Evolutionary conservation across 164 flowering plant genomes (phyloP).

Genomic region (Sextonia rubra): DNA sequence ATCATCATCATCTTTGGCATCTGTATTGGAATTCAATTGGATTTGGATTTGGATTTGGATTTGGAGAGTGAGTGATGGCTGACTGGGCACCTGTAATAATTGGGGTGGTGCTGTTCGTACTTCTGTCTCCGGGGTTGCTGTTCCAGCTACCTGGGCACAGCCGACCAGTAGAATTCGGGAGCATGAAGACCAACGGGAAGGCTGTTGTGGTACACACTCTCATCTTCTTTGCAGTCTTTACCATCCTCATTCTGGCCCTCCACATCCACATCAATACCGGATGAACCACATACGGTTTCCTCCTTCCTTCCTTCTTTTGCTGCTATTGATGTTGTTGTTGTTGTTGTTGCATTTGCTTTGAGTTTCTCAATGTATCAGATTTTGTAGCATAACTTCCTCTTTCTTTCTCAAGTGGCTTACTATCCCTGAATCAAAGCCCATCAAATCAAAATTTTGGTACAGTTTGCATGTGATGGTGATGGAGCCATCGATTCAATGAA

Average conservation of each 20-base stretch:
- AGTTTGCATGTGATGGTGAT: too few species aligned
- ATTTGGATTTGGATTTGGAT: too few species aligned
- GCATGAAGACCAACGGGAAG: constrained; percentile 50
- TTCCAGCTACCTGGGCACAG: constrained; percentile 55
- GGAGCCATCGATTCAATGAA: too few species aligned
- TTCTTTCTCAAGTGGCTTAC: too few species aligned
- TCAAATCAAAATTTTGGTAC: too few species aligned
- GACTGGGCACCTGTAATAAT: constrained; percentile 69
- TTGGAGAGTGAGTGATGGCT: constrained; percentile 25
- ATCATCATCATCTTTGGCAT: too few species aligned
- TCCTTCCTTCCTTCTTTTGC: neutral
- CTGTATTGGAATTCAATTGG: too few species aligned
- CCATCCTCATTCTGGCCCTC: constrained; percentile 64
- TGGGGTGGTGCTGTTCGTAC: constrained; percentile 48
- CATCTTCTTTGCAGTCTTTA: constrained; percentile 67
- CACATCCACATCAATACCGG: constrained; percentile 83
- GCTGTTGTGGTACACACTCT: constrained; percentile 73
- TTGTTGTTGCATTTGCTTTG: too few species aligned
- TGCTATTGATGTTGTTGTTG: neutral
- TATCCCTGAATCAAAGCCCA: too few species aligned
- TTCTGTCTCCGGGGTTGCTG: constrained; percentile 59
- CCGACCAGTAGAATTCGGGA: constrained; percentile 43
- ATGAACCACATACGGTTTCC: constrained; percentile 19
- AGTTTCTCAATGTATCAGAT: too few species aligned
- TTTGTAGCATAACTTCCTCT: too few species aligned